phyloP scores from a whole-genome alignment of 2,329 filamentous ascomycete genomes.

The Colletotrichum sidae region DNA sequence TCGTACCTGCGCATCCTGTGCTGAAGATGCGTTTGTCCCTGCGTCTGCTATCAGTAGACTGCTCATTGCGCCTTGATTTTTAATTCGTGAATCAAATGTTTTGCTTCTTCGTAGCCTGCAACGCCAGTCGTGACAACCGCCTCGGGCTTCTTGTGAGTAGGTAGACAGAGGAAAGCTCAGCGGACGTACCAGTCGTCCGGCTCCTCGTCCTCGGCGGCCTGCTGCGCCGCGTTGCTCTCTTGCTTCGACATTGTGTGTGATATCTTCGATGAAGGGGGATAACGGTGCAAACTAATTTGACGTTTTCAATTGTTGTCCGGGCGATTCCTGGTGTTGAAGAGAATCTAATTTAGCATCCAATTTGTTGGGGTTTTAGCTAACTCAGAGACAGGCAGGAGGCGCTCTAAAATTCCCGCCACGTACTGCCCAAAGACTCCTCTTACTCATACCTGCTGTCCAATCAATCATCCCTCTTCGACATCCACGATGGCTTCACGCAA shows the following conservation, averaged over 20 bases:
- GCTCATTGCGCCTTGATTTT: neutral
- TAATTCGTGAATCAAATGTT: neutral
- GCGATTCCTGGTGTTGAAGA: no score
- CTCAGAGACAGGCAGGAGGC: neutral
- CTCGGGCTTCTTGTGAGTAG: neutral
- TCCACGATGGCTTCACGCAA: slow-evolving; percentile 72
- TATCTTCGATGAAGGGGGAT: neutral
- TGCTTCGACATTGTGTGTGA: slow-evolving; percentile 64
- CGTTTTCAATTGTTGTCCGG: no score
- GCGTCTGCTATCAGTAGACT: slow-evolving; percentile 33
- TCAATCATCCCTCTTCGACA: slow-evolving; percentile 3
- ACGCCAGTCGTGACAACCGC: neutral
- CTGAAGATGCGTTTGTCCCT: slow-evolving; percentile 99
- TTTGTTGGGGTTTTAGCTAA: slow-evolving; percentile 21
- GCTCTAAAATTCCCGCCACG: slow-evolving; percentile 6
- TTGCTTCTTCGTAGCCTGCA: neutral
- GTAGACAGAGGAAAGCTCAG: neutral
- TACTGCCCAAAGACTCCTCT: slow-evolving; percentile 12
- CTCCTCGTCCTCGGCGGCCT: slow-evolving; percentile 77
- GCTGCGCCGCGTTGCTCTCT: slow-evolving; percentile 56
- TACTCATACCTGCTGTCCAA: slow-evolving; percentile 14
- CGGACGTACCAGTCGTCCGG: slow-evolving; percentile 88
- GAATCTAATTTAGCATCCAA: neutral
- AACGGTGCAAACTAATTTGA: no score
- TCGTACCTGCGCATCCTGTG: slow-evolving; percentile 88